A percentile compares a stretch with the other conserved stretches of the same genome.
These are phyloP conservation scores for Arthrobotrys megalospora DNA, from an alignment of 2,329 filamentous ascomycete genomes.

Conservation along the genomic window DNA sequence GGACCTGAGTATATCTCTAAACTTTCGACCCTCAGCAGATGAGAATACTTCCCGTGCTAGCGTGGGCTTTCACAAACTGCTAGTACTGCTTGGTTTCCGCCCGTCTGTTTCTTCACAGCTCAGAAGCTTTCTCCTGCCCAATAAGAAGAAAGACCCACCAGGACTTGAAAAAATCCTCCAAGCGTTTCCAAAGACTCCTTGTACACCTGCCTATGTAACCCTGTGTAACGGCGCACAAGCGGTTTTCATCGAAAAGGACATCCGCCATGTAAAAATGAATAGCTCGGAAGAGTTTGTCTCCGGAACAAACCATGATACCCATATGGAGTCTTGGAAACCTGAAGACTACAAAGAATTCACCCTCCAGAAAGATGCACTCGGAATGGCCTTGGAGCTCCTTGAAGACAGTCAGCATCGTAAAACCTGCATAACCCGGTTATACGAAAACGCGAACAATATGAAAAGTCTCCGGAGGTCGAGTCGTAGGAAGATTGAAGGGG, in stretches of 20 bases:
- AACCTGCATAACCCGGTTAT: conserved; percentile 62
- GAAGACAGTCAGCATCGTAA: conserved; percentile 62
- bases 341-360: conserved; percentile 34
- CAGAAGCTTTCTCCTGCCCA: conserved; percentile 66
- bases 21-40: conserved; percentile 71
- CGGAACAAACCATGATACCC: conserved; percentile 73
- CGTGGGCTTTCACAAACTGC: conserved; percentile 70
- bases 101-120: conserved; percentile 72
- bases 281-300: conserved; percentile 71
- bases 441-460: conserved; percentile 44
- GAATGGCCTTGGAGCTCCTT: conserved; percentile 40
- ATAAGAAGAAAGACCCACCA: conserved; percentile 34
- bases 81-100: conserved; percentile 72
- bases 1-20: conserved; percentile 70
- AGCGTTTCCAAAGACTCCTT: conserved; percentile 67
- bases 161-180: conserved; percentile 60
- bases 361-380: not conserved
- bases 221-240: conserved; percentile 71
- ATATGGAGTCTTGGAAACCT: conserved; percentile 58
- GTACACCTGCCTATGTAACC: conserved; percentile 74
- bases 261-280: conserved; percentile 69
- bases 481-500: conserved; percentile 62
- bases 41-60: conserved; percentile 66
- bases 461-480: conserved; percentile 9
- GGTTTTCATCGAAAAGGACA: conserved; percentile 74